These are phyloP conservation scores for Zygosaccharomyces sapae DNA, from an alignment of 1,139 yeast species.

Conservation along the genomic window DNA sequence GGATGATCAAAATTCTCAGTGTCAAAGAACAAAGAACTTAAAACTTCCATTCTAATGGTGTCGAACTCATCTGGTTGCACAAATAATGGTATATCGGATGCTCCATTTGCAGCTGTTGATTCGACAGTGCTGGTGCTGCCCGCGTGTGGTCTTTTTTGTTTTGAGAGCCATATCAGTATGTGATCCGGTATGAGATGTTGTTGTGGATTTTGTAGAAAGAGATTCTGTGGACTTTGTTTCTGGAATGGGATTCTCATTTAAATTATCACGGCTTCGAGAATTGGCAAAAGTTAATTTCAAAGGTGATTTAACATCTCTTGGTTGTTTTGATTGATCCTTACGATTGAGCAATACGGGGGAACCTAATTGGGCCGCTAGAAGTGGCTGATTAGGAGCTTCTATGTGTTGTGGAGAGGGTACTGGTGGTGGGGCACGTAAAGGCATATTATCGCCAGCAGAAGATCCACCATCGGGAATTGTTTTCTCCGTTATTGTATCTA, in stretches of 20 bases:
- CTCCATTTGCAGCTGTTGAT: slow-evolving; percentile 15
- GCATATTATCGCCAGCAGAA: slow-evolving; percentile 2
- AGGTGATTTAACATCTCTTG: slow-evolving; percentile 3
- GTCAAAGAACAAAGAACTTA: slow-evolving; percentile 51
- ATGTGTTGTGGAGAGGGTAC: slow-evolving; percentile 11
- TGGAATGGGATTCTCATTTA: slow-evolving; percentile 1
- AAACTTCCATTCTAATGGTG: slow-evolving; percentile 55
- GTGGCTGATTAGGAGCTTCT: slow-evolving; percentile 12
- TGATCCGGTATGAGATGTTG: slow-evolving; percentile 7
- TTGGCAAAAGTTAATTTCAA: slow-evolving; percentile 6
- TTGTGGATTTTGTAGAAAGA: slow-evolving; percentile 7
- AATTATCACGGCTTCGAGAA: slow-evolving; percentile 7
- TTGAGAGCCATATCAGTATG: slow-evolving; percentile 1
- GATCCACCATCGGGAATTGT: slow-evolving; percentile 3
- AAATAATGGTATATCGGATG: slow-evolving; percentile 44
- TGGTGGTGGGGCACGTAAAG: slow-evolving; percentile 17
- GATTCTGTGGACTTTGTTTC: background rate
- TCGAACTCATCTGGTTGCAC: slow-evolving; percentile 65
- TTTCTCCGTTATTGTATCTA: slow-evolving; percentile 3
- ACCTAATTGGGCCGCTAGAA: slow-evolving; percentile 16
- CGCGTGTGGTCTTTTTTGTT: slow-evolving; percentile 13
- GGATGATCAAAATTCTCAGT: slow-evolving; percentile 50
- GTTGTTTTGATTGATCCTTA: slow-evolving; percentile 7
- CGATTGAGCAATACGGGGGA: slow-evolving; percentile 25
- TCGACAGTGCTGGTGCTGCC: slow-evolving; percentile 14